A percentile compares a stretch with the other conserved stretches of the same genome.
Evolutionary conservation across 2,329 filamentous ascomycete species (phyloP).

Genomic region (Trichocomaceae sp.): DNA sequence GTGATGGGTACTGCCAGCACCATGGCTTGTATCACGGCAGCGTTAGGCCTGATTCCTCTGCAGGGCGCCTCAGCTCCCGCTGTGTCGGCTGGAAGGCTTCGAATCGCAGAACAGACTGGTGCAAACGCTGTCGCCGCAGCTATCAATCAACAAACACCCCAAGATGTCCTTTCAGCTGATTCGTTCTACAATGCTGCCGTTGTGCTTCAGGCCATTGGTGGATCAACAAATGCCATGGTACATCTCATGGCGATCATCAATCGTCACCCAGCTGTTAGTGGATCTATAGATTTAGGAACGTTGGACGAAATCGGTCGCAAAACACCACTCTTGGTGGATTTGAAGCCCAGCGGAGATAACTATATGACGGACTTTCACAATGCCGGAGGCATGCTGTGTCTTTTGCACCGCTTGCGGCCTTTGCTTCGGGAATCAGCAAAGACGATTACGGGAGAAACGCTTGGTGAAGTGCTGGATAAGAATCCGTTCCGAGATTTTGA

Average conservation of each 20-base stretch:
- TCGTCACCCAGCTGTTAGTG: conserved; percentile 43
- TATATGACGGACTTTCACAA: conserved; percentile 53
- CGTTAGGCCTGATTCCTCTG: conserved; percentile 48
- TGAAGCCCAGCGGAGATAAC: conserved; percentile 50
- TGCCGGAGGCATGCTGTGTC: conserved; percentile 45
- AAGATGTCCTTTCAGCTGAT: conserved; percentile 40
- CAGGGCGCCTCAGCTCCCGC: conserved; percentile 49
- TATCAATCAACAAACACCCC: conserved; percentile 34
- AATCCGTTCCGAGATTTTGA: conserved; percentile 38
- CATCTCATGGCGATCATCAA: conserved; percentile 51
- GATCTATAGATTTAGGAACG: conserved; percentile 40
- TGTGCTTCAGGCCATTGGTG: conserved; percentile 50
- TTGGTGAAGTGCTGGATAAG: conserved; percentile 41
- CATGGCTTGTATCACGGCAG: conserved; percentile 50
- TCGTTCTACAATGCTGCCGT: conserved; percentile 50
- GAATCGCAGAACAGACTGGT: conserved; percentile 51
- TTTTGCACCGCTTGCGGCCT: conserved; percentile 42
- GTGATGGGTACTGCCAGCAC: conserved; percentile 54
- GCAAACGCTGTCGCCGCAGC: conserved; percentile 43
- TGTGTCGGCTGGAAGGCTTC: conserved; percentile 46
- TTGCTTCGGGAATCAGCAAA: conserved; percentile 41
- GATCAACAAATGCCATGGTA: conserved; percentile 51
- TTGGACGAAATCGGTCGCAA: conserved; percentile 45
- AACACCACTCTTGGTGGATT: conserved; percentile 44
- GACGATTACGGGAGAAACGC: conserved; percentile 43